Evolutionary conservation across 2,329 filamentous ascomycete genomes (phyloP), one percentile per base, ranked within the genome.

Genomic region (Penicillium sp.): DNA sequence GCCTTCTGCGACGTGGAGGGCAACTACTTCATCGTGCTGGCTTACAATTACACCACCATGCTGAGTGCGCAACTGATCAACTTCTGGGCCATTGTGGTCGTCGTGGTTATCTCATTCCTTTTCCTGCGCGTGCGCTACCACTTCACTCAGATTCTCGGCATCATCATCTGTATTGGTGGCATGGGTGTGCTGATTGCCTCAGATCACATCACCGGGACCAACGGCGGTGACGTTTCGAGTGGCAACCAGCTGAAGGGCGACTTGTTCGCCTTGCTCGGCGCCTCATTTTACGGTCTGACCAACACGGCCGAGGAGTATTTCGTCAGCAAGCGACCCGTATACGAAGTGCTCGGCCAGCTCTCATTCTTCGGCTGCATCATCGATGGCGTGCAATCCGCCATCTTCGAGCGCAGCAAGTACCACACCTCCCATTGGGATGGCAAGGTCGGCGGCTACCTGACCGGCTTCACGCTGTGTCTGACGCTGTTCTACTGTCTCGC

Each of bases 41-140:
- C 91, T 4, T 98, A 97, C 72, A 79, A 85, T 44, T 83, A 94
- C 74, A 95, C 91, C 39, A 96, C 90, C 58, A 84, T 96, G 55
- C 77, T 97, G 33, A 93, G 86, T 14, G 89, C 89, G 11, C 90
- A 97, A 74, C 78, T 98, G 36, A 88, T 98, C 71, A 96, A 96
- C 76, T 97, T 97, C 72, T 97, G 91, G 91, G 87, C 90, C 55
- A 97, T 98, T 53, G 87, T 94, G 35, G 83, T 91, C 48, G 93
- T 98, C 15, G 88, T 97, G 14, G 62, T 86, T 46, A 71, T 96
- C 51, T 95, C 88, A 18, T 90, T 94, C 69, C 52, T 83, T 49
- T 74, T 96, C 55, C 79, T 98, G 42, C 78, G 77, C 53, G 93
- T 98, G 30, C 86, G 93, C 57, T 98, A 98, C 76, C 87, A 89